Evolutionary conservation across 2,329 filamentous ascomycete genomes (phyloP).

Genomic region (Cladophialophora exuberans): DNA sequence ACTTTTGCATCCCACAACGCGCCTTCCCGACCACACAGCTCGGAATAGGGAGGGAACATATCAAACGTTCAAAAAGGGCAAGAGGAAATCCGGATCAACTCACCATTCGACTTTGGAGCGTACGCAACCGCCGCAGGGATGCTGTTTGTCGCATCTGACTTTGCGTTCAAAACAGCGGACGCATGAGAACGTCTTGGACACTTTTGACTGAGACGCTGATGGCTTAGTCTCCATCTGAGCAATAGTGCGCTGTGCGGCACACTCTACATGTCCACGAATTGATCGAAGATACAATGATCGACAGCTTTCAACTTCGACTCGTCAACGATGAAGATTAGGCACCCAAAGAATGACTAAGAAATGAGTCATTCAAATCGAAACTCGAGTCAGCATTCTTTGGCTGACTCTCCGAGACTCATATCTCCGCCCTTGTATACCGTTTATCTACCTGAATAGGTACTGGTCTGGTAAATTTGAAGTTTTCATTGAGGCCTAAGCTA

Average conservation of each 20-base stretch:
- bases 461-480: too few species aligned
- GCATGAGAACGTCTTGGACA: constrained; percentile 21
- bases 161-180: constrained; percentile 57
- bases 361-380: constrained; percentile 6
- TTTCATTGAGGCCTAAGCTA: too few species aligned
- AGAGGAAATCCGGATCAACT: neutral
- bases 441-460: too few species aligned
- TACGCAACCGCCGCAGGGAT: constrained; percentile 71
- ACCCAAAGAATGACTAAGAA: neutral
- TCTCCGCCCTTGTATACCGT: too few species aligned
- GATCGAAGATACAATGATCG: too few species aligned
- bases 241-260: too few species aligned
- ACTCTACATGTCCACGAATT: too few species aligned
- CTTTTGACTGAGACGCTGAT: neutral
- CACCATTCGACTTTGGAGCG: constrained; percentile 62
- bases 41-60: too few species aligned
- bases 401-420: too few species aligned
- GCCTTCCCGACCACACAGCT: too few species aligned
- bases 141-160: constrained; percentile 72
- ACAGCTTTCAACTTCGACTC: too few species aligned
- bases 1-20: neutral
- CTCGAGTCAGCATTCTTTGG: too few species aligned
- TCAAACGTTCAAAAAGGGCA: neutral
- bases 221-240: constrained; percentile 1
- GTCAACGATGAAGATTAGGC: neutral